Conservation (phyloP, 1,139 yeast species). For the Saccharomyces hybrid region DNA sequence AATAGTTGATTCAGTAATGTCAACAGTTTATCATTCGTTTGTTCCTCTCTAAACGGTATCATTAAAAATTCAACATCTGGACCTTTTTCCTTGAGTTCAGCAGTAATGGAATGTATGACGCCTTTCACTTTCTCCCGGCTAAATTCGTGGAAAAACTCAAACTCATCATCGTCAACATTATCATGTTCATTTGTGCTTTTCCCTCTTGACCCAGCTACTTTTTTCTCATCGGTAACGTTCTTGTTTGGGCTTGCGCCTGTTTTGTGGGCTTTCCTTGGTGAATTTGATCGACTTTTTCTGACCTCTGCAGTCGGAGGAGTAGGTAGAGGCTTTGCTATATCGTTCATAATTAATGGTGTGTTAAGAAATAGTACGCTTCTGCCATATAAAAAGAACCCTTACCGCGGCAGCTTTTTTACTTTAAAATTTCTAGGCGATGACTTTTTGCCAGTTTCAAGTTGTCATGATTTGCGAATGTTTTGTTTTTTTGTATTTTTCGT, state of each 20-base stretch:
- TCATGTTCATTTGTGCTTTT: neutral
- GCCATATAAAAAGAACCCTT: neutral
- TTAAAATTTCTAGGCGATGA: neutral
- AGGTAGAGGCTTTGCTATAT: conserved; percentile 7
- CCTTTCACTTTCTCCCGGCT: conserved; percentile 56
- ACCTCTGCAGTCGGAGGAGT: conserved; percentile 2
- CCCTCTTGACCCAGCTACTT: neutral
- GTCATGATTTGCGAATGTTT: conserved; percentile 1
- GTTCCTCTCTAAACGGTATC: conserved; percentile 61
- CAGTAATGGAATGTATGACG: conserved; percentile 58
- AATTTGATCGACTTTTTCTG: conserved; percentile 2
- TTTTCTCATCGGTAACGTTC: neutral
- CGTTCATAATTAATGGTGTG: conserved; percentile 3
- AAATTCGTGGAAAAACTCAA: conserved; percentile 41
- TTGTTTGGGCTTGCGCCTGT: neutral
- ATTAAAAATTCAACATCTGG: conserved; percentile 56
- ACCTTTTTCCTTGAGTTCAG: conserved; percentile 46
- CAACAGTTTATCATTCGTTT: conserved; percentile 50
- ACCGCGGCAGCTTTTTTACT: neutral
- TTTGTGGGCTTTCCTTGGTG: neutral
- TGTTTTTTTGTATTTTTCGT: neutral
- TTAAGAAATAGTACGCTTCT: neutral
- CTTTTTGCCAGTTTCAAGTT: neutral
- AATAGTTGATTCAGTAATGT: conserved; percentile 45
- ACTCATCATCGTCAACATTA: conserved; percentile 27